Evolutionary conservation across 176 grass and related monocot species (phyloP), one percentile per base, ranked within the genome.

Genomic region (Rhynchospora pubera): DNA sequence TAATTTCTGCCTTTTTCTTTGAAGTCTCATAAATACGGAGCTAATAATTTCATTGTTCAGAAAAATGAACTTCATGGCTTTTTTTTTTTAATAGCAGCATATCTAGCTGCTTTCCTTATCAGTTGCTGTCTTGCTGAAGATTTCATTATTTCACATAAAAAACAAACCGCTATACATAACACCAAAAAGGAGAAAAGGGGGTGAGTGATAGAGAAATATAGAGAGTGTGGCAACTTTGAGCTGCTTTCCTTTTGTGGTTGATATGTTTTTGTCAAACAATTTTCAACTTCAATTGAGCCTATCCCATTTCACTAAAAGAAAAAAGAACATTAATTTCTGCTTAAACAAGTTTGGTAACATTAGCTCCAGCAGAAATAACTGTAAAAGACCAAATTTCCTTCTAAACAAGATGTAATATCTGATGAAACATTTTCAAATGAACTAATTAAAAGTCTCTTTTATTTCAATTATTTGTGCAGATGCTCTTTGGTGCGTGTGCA

Each of bases 401-500:
- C 14, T 44, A 1, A 42, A 61, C 9, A 19, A 21, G 23, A 42
- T 13, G 15, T 53, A 52, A 24, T 48, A 34, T 19, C 8, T 44
- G 77, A 60, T 79, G 9, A 39, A 61, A 5, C 8, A 42, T 51
- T 48, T 74, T 74, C 44, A 52, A 15, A 52, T 10, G 0, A 51
- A 77, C 72, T 56, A 56, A 56, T 68, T 34, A 59, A 52, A 34
- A 62, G 23, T 26, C 0, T 67, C 23, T 62, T 51, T 8, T 72
- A 43, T 50, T 50, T 65, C 24, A 51, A 19, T 69, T 85, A 4
- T 56, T 65, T 24, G 78, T 11, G 63, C 83, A 98, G 95, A 98
- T 79, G 83, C 83, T 24, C 65, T 78, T 23, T 98, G 93, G 92
- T 98, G 95, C 81, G 89, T 98, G 65, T 98, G 95, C 70, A 91